A percentile compares a stretch with the other conserved stretches of the same genome.
phyloP scores from a whole-genome alignment of 2,329 filamentous ascomycete species.

The Neoscytalidium dimidiatum region DNA sequence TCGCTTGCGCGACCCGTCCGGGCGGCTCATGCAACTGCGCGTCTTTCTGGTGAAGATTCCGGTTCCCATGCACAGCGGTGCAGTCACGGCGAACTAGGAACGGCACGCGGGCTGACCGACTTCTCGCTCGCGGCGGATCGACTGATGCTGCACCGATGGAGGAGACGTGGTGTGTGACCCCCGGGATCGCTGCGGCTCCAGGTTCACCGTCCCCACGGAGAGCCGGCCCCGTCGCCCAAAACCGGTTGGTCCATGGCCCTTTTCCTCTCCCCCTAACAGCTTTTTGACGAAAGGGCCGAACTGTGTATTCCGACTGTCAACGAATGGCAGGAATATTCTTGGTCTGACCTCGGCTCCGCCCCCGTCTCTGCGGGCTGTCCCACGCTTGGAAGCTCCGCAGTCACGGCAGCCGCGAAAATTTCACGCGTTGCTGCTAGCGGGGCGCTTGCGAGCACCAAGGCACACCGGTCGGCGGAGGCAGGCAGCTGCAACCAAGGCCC shows the following conservation, averaged over 20 bases:
- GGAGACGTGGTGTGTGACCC: slow-evolving; percentile 10
- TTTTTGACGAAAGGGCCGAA: slow-evolving; percentile 13
- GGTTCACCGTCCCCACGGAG: slow-evolving; percentile 18
- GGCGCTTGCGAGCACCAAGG: not conserved
- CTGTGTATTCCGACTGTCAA: not conserved
- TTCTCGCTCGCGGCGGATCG: slow-evolving; percentile 10
- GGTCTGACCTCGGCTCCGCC: slow-evolving; percentile 9
- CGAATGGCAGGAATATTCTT: not conserved
- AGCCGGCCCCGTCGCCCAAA: slow-evolving; percentile 17
- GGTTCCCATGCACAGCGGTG: slow-evolving; percentile 1
- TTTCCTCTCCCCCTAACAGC: slow-evolving; percentile 9
- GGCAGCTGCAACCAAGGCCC: not conserved
- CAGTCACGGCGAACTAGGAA: slow-evolving; percentile 1
- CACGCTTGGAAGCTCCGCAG: not conserved
- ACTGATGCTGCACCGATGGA: slow-evolving; percentile 12
- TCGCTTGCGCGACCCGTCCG: slow-evolving; percentile 8
- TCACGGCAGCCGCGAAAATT: slow-evolving; percentile 2
- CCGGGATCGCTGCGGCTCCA: slow-evolving; percentile 18
- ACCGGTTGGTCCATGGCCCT: slow-evolving; percentile 3
- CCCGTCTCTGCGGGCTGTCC: not conserved
- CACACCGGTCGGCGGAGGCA: not conserved
- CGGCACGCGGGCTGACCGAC: slow-evolving; percentile 9
- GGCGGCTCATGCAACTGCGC: slow-evolving; percentile 14
- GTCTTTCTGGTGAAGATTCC: slow-evolving; percentile 15
- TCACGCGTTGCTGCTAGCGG: slow-evolving; percentile 9